Base-by-base conservation (phyloP, 1,139 yeast species). In the Diutina ranongensis region DNA sequence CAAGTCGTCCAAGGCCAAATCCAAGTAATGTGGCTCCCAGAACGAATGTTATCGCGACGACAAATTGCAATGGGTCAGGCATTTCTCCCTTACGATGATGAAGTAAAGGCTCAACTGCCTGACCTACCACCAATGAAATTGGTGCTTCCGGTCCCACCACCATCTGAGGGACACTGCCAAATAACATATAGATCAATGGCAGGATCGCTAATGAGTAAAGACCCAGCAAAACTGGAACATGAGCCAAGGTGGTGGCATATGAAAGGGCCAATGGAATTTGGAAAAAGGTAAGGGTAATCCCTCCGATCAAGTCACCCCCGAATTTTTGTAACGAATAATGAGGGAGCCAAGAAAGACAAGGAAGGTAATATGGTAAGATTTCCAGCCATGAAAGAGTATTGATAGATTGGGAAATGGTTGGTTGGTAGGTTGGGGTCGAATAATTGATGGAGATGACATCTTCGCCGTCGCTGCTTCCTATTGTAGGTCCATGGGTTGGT, bases 81-180 rank as follows among this genome's bases (percentile, higher is more conserved):
- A 67, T 60, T 40, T 62, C 58, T 4, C 15, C 34, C 40, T 63
- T 59, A 45, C 72, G 61, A 55, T 81, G 85, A 47, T 75, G 79
- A 35, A 78, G 54, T 2, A 73, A 58, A 12, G 83, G 79, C 51
- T 84, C 87, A n/a, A 88, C 82, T 0, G 94, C 88, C 58, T 87
- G 95, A 2, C 97, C 97, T 2, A 92, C 86, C 40, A 92, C 83
- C 58, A 92, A 70, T 1, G 95, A 84, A 27, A 89, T 83, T 1
- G 97, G 95, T 8, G 92, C 94, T 58, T 92, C 98, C 0, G 98
- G 98, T 0, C 97, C 97, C 7, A 89, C 95, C 47, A 89, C 83
- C 95, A 92, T 85, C 57, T 84, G 94, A 0, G 97, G 97, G 1
- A 88, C 96, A 21, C 95, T 81, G 0, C 98, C 97, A 57, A 89